Percentiles rank a stretch among this genome's conserved stretches.
These are phyloP conservation scores for Collybia nuda DNA, from an alignment of 768 basidiomycete species.

Conservation along the genomic window DNA sequence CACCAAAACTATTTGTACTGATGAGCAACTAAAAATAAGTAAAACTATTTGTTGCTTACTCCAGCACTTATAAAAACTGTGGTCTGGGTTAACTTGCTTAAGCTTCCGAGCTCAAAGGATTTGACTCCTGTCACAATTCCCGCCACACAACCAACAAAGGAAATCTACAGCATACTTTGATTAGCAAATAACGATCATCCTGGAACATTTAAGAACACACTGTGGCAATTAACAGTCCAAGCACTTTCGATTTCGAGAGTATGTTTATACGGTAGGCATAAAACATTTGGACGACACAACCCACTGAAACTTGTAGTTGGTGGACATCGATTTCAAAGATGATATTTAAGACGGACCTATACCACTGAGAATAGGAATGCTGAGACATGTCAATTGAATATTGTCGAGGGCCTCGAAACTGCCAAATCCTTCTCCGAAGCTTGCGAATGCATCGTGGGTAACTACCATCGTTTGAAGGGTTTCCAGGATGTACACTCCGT, in stretches of 20 bases:
- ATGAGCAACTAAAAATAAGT: background rate
- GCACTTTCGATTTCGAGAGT: conserved; percentile 19
- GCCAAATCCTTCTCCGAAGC: conserved; percentile 27
- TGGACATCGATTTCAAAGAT: background rate
- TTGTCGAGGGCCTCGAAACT: conserved; percentile 20
- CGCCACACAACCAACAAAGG: conserved; percentile 15
- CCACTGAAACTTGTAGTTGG: conserved; percentile 16
- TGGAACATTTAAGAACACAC: conserved; percentile 5
- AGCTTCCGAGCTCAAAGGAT: conserved; percentile 16
- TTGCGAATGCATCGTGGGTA: conserved; percentile 22
- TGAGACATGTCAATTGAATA: conserved; percentile 22
- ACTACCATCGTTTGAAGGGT: conserved; percentile 24
- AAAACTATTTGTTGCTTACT: conserved; percentile 5
- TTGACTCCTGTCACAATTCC: conserved; percentile 20
- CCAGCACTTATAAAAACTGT: conserved; percentile 17
- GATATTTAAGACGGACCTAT: conserved; percentile 16
- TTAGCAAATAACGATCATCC: background rate
- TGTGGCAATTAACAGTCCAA: conserved; percentile 14
- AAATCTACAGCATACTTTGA: conserved; percentile 6
- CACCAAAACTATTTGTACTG: conserved; percentile 16
- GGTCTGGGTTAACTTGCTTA: conserved; percentile 16
- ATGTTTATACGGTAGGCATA: conserved; percentile 32
- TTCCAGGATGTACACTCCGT: conserved; percentile 25
- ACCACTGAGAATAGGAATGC: conserved; percentile 27
- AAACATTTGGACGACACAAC: conserved; percentile 27